These are phyloP conservation scores for Ustilago bromivora DNA, from an alignment of 1,284 basidiomycete species.

Conservation along the genomic window DNA sequence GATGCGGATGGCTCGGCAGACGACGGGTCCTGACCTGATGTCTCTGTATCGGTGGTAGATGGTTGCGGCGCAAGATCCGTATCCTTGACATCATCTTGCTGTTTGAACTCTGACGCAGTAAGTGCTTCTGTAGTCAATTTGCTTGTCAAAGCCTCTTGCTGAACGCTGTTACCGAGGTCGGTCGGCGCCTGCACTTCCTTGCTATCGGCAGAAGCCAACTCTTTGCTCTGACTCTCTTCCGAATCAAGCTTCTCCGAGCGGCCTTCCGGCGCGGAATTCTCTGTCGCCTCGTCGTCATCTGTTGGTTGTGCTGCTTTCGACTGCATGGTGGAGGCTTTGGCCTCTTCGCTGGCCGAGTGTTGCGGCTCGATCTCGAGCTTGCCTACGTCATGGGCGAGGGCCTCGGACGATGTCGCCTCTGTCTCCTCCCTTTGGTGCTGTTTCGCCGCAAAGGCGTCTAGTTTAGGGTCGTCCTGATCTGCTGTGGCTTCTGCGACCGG, in stretches of 20 bases:
- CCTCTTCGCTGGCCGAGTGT: not conserved
- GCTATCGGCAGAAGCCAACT: too few species aligned
- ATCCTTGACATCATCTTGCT: not conserved
- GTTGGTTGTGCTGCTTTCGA: not conserved
- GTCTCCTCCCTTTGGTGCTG: not conserved
- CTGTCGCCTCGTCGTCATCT: not conserved
- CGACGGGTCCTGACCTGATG: not conserved
- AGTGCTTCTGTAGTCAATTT: constrained; percentile 10
- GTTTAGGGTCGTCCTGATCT: not conserved
- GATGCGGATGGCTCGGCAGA: not conserved
- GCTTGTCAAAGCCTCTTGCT: not conserved
- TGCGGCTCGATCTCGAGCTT: constrained; percentile 12
- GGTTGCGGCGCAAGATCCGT: not conserved
- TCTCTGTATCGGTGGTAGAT: not conserved
- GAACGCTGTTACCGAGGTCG: not conserved
- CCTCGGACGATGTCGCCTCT: constrained; percentile 1
- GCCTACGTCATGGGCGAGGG: constrained; percentile 11
- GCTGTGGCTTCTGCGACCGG: not conserved
- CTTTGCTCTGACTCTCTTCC: not conserved
- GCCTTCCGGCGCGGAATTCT: not conserved
- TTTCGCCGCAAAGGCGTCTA: not conserved
- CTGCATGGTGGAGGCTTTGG: not conserved
- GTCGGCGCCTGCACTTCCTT: not conserved
- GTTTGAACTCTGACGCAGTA: not conserved
- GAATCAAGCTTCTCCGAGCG: not conserved